Evolutionary conservation across 2,329 filamentous ascomycete genomes (phyloP), one percentile per base, ranked within the genome.

Genomic region (Neurospora crassa): DNA sequence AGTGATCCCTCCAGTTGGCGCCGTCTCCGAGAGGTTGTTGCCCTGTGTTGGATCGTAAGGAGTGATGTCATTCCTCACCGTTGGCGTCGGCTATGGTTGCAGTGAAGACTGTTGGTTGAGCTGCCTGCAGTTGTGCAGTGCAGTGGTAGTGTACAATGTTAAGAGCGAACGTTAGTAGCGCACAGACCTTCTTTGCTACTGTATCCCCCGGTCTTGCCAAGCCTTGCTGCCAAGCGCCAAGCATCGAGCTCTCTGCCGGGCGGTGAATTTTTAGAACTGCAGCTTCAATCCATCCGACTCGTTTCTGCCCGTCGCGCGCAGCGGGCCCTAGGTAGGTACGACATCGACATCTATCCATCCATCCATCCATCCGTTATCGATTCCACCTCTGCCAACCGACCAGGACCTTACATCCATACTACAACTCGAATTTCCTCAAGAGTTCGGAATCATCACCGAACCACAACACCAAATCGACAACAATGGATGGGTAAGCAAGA

Each of bases 401-500:
- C 53, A 63, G 40, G 40, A 40, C 10, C 45, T 16, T 59, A 29
- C 43, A 47, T 29, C 29, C 29, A 29, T 5, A 29, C 29, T 20
- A 59, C 47, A 63, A 63, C 24, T 12, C 5, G 3, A n/a, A 10
- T 20, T 11, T 63, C 14, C 53, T 14, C 24, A 34, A 34, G 18
- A 63, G 53, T 63, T 63, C 53, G 53, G 53, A 34, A 63, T 29
- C 53, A 63, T 3, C 53, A 63, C 53, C 24, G 53, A 63, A 63
- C 40, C 11, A 40, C 72, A 71, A 20, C 70, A 69, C 68, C 69
- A 42, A 41, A 2, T 11, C 70, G 67, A 42, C 29, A 53, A 16
- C 18, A 63, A 63, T 63, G 53, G 53, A 63, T 63, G 53, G 53
- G 53, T 63, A n/a, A 63, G 53, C 29, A 53, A 53, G 20, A 14